phyloP scores from a whole-genome alignment of 2,329 filamentous ascomycete species.

The Colletotrichum sp. region DNA sequence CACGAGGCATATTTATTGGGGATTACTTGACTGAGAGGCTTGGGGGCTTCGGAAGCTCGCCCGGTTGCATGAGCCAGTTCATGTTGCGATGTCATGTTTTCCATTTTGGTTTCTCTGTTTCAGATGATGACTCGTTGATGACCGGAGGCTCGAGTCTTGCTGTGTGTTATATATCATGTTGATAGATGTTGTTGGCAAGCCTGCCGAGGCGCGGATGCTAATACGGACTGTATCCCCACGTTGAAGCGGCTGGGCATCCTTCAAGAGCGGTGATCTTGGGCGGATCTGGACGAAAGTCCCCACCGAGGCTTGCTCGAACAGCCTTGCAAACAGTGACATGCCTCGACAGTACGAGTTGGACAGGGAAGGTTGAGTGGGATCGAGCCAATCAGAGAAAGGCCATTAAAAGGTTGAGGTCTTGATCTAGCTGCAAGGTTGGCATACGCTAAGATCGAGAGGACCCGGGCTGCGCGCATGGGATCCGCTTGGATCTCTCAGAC shows the following conservation, averaged over 20 bases:
- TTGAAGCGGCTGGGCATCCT: neutral
- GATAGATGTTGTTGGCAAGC: neutral
- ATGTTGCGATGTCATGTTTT: neutral
- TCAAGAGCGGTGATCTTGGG: neutral
- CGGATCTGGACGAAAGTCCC: neutral
- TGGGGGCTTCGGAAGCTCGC: neutral
- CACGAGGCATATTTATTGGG: neutral
- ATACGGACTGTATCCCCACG: neutral
- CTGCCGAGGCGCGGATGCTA: neutral
- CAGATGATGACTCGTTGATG: constrained; percentile 4
- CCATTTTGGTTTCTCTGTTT: neutral
- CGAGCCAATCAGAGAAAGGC: neutral
- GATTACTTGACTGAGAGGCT: neutral
- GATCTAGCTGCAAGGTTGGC: constrained; percentile 2
- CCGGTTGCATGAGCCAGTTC: constrained; percentile 3
- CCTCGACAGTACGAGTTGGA: neutral
- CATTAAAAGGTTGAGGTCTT: neutral
- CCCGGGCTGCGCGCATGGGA: constrained; percentile 2
- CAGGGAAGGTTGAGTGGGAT: neutral
- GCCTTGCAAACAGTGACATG: neutral
- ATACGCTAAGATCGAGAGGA: constrained; percentile 1
- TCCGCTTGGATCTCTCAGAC: constrained; percentile 18
- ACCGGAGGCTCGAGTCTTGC: neutral
- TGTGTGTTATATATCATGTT: constrained; percentile 1
- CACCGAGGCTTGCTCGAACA: neutral